Conservation (phyloP, 306 rosid species). For the Quercus glauca region DNA sequence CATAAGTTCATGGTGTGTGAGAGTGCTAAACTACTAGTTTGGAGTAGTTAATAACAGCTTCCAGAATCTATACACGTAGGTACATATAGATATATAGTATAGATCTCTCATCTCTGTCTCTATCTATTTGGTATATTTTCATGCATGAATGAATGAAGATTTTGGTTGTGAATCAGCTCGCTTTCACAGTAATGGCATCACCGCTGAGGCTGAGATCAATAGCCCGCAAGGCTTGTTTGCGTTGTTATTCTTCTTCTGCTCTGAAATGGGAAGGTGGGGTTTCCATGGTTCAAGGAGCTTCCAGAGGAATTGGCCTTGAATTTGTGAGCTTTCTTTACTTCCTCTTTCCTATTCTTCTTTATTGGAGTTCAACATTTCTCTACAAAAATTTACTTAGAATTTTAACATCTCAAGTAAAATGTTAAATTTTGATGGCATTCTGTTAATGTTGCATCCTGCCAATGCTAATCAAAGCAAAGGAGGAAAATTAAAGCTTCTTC, state of each 20-base stretch:
- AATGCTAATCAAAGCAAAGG: too few species aligned
- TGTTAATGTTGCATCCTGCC: background rate
- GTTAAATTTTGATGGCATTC: background rate
- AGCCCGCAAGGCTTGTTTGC: constrained; percentile 25
- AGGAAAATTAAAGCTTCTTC: too few species aligned
- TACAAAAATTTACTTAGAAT: background rate
- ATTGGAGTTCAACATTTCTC: background rate
- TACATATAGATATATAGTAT: too few species aligned
- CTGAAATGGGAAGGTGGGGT: constrained; percentile 27
- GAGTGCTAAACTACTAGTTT: too few species aligned
- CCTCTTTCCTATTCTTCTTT: background rate
- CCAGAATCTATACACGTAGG: too few species aligned
- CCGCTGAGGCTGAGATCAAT: constrained; percentile 19
- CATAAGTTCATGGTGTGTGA: too few species aligned
- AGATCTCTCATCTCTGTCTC: too few species aligned
- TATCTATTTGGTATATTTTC: too few species aligned
- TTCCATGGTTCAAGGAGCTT: constrained; percentile 60
- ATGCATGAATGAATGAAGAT: background rate
- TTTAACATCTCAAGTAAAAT: background rate
- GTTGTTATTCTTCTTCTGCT: constrained; percentile 19
- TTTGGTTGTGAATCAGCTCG: constrained; percentile 8
- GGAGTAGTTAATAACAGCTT: too few species aligned
- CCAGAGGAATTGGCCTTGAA: constrained; percentile 59
- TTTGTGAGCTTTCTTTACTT: constrained; percentile 30
- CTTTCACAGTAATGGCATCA: constrained; percentile 26